These are phyloP conservation scores for Vanderwaltozyma tropicalis DNA, from an alignment of 805 yeast species.

Conservation along the genomic window DNA sequence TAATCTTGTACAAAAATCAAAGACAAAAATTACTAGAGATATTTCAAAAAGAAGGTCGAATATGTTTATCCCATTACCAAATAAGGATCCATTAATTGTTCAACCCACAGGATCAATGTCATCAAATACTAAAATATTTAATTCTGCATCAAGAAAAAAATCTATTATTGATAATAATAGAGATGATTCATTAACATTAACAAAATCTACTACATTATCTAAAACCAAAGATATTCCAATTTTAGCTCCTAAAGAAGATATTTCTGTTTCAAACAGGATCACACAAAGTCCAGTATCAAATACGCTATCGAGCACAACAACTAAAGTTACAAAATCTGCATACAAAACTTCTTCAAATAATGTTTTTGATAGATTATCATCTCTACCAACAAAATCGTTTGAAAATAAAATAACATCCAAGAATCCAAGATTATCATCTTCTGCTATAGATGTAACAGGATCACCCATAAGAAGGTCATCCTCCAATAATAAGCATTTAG, in stretches of 20 bases:
- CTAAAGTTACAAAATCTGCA: background rate
- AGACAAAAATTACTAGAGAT: no score
- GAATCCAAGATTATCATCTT: slow-evolving; percentile 7
- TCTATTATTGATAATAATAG: background rate
- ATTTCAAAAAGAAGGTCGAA: slow-evolving; percentile 22
- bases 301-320: background rate
- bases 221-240: background rate
- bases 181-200: background rate
- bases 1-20: no score
- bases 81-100: slow-evolving; percentile 24
- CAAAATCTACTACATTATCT: background rate
- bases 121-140: background rate
- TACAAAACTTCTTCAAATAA: slow-evolving; percentile 5
- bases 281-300: slow-evolving; percentile 5
- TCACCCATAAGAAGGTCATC: slow-evolving; percentile 22
- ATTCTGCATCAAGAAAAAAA: background rate
- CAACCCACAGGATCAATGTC: background rate
- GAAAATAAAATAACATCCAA: slow-evolving; percentile 17
- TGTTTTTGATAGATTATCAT: slow-evolving; percentile 26
- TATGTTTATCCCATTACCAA: slow-evolving; percentile 28
- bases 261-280: background rate
- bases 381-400: slow-evolving; percentile 24
- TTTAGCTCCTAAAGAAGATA: background rate
- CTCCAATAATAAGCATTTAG: slow-evolving; percentile 4
- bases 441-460: slow-evolving; percentile 21